Evolutionary conservation across 78 protist species (phyloP).

Genomic region (Planoprotostelium fungivorum): DNA sequence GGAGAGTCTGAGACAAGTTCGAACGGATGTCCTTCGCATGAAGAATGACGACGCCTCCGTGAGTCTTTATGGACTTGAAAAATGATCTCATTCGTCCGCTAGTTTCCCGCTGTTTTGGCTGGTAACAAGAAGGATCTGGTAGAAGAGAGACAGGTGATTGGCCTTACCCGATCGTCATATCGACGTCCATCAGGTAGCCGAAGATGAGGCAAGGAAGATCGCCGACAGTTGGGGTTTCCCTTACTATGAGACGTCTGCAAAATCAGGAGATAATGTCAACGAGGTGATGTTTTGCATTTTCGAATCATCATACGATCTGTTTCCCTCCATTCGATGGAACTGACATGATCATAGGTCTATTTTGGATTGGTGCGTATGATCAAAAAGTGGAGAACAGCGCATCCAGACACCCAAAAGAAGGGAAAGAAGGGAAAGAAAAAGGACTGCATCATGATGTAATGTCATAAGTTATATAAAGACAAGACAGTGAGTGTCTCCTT

Average conservation of each 20-base stretch:
- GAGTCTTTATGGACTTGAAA: not conserved
- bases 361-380: not conserved
- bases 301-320: no score
- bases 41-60: not conserved
- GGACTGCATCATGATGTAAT: not conserved
- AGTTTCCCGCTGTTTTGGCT: not conserved
- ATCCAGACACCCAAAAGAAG: not conserved
- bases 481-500: no score
- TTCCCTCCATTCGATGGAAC: not conserved
- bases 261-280: not conserved
- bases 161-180: not conserved
- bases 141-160: not conserved
- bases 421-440: not conserved
- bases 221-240: not conserved
- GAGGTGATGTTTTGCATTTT: not conserved
- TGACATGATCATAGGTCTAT: not conserved
- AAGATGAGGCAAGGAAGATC: not conserved
- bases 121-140: not conserved
- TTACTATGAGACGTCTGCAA: not conserved
- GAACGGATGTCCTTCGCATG: not conserved
- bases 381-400: not conserved
- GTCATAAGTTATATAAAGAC: no score
- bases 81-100: not conserved
- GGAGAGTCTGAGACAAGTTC: not conserved
- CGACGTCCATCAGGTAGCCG: not conserved